Base-by-base conservation (phyloP, 805 yeast genomes). In the Yarrowia deformans region DNA sequence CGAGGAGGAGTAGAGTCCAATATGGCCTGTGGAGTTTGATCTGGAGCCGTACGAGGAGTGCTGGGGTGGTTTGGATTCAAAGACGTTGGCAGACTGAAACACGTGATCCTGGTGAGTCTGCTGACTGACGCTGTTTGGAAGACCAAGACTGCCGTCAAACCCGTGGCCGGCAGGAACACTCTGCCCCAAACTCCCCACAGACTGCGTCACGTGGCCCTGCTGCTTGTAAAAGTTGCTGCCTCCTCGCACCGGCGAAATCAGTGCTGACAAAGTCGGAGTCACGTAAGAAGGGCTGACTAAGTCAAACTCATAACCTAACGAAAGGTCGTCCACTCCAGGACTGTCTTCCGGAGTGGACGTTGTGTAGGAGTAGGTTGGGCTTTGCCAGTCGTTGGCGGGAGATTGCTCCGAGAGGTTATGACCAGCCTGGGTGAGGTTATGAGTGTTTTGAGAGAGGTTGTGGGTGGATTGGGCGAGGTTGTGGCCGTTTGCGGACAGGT, bases 261-360 rank as follows among this genome's bases (percentile, higher is more conserved):
- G 34, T 7, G 66, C 66, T 3, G 13, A 14, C 42, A 43, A 34
- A 0, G 66, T 43, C 1, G 66, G 52, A 3, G 66, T 60, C 37
- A 19, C 63, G 7, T 60, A 58, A 2, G 43, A 29, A 2, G 64
- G 66, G 13, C 52, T 43, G 18, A 60, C 46, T 9, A 60, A 34
- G 8, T 60, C 66, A 45, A 60, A 60, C 32, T 58, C 64, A 13
- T 58, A 58, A 10, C 64, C 64, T n/a, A 58, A 12, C 6, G 50
- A 42, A 13, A 58, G 6, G 8, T 60, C 66, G 14, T 60, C 52
- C 8, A 60, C 42, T 8, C 52, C 66, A 3, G 66, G 50, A 12
- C 37, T 19, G 19, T 60, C 66, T 13, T 60, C 66, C 13, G 66
- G 66, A 2, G 66, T 43, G 19, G 52, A 60, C 2, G 66, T 34